Conservation (phyloP, 2,329 filamentous ascomycete species). For the Pseudocercospora ulei region DNA sequence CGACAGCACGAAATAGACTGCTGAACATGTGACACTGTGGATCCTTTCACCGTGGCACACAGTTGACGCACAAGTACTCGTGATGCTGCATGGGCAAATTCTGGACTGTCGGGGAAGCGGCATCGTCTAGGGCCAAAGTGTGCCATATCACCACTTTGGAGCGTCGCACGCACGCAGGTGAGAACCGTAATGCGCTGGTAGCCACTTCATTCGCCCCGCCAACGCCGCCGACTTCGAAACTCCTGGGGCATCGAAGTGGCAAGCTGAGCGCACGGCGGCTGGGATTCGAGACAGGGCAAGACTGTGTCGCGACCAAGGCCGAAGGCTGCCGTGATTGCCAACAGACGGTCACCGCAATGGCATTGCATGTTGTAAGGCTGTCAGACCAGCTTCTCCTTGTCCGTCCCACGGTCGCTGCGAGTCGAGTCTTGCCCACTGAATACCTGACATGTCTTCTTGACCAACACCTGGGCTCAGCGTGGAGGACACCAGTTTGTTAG, state of each 20-base stretch:
- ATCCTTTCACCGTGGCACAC: no score
- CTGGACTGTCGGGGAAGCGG: no score
- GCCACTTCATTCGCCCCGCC: not conserved
- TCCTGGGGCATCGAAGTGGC: not conserved
- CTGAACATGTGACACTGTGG: no score
- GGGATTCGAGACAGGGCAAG: not conserved
- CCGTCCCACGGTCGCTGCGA: no score
- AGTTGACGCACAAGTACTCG: no score
- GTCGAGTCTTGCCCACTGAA: no score
- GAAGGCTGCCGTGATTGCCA: conserved; percentile 3
- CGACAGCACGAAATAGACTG: not conserved
- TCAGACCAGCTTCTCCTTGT: conserved; percentile 1
- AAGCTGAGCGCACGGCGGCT: not conserved
- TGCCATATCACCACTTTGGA: not conserved
- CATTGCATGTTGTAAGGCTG: not conserved
- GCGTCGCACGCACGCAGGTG: not conserved
- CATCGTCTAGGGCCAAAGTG: no score
- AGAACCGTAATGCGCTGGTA: not conserved
- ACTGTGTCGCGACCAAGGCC: not conserved
- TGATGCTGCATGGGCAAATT: no score
- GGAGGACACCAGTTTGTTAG: no score
- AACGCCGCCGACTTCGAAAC: not conserved
- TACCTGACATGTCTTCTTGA: no score
- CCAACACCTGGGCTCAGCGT: no score
- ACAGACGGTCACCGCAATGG: conserved; percentile 2